Evolutionary conservation across 2,329 filamentous ascomycete genomes (phyloP).

Genomic region (Colletotrichum navitas): DNA sequence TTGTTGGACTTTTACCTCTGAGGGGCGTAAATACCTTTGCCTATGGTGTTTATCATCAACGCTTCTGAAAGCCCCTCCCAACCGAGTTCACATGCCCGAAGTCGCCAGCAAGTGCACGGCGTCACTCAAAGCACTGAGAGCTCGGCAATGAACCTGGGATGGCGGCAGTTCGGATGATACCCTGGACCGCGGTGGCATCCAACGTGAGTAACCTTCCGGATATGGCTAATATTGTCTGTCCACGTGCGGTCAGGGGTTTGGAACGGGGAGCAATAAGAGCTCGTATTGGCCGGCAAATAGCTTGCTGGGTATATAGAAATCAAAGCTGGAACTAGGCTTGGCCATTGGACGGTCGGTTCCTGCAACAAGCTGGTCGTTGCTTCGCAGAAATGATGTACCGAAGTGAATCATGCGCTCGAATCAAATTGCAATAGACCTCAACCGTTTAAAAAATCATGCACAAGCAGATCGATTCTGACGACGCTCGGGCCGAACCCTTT

Average conservation of each 20-base stretch:
- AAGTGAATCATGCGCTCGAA: slow-evolving; percentile 31
- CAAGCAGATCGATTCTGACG: not conserved
- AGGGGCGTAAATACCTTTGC: not conserved
- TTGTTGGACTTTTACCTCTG: not conserved
- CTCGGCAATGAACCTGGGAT: not conserved
- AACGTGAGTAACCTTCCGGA: slow-evolving; percentile 5
- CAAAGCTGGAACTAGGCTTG: slow-evolving; percentile 6
- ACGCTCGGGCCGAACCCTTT: not conserved
- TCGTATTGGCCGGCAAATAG: slow-evolving; percentile 14
- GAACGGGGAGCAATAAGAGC: not conserved
- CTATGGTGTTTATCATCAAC: not conserved
- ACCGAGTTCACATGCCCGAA: not conserved
- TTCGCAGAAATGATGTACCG: slow-evolving; percentile 35
- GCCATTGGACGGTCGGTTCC: not conserved
- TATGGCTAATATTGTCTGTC: slow-evolving; percentile 8
- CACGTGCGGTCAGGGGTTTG: slow-evolving; percentile 23
- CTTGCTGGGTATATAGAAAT: not conserved
- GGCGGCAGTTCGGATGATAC: not conserved
- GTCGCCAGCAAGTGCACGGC: not conserved
- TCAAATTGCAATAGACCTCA: slow-evolving; percentile 8
- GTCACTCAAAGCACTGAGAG: not conserved
- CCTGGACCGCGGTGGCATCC: not conserved
- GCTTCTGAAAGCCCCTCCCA: not conserved
- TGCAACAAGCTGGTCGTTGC: not conserved
- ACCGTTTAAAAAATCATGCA: not conserved